phyloP scores from a whole-genome alignment of 371 early-diverging fungal species.

The Mortierella sp. region DNA sequence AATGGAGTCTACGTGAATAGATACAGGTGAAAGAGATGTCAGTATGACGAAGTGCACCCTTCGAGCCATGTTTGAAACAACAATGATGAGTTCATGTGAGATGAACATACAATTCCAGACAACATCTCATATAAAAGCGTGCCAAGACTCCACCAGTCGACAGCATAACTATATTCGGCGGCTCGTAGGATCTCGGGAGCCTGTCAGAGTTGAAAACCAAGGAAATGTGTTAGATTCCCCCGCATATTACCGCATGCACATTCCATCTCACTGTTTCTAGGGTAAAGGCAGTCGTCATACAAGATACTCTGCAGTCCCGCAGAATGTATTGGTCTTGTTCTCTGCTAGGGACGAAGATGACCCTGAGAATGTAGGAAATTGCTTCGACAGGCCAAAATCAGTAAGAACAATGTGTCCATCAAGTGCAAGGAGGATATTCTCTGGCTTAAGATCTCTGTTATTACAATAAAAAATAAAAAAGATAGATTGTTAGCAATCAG shows the following conservation, averaged over 20 bases:
- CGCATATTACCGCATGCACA: neutral
- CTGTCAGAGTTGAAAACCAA: constrained; percentile 17
- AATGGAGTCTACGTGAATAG: constrained; percentile 74
- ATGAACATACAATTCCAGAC: constrained; percentile 70
- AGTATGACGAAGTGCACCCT: neutral
- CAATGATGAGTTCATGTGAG: neutral
- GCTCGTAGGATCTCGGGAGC: constrained; percentile 94
- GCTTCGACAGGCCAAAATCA: constrained; percentile 90
- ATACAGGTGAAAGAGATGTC: neutral
- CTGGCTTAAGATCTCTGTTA: constrained; percentile 84
- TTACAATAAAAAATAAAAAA: constrained; percentile 2
- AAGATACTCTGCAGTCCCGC: constrained; percentile 95
- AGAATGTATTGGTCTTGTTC: constrained; percentile 87
- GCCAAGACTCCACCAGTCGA: constrained; percentile 98
- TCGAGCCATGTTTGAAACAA: neutral
- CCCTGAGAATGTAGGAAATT: constrained; percentile 57
- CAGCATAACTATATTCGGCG: constrained; percentile 84
- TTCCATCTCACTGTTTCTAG: neutral
- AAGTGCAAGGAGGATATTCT: constrained; percentile 81
- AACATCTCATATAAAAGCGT: constrained; percentile 91
- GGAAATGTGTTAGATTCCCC: neutral
- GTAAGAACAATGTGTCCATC: constrained; percentile 90
- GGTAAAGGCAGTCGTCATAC: constrained; percentile 21
- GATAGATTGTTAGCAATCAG: neutral
- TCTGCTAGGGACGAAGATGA: constrained; percentile 25